These are phyloP conservation scores for Circinella umbellata DNA, from an alignment of 371 early-diverging fungal species.

Conservation along the genomic window DNA sequence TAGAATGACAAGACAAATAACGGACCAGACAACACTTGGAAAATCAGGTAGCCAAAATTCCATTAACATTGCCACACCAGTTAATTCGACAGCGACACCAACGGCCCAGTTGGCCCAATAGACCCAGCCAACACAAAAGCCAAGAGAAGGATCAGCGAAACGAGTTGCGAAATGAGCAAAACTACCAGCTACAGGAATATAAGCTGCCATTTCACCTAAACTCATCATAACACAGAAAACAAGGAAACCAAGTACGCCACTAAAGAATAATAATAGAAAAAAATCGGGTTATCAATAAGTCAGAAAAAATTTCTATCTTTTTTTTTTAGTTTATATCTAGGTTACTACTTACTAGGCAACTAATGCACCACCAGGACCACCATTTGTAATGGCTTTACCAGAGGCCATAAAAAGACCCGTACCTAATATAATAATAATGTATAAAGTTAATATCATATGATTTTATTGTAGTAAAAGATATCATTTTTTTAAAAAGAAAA, in stretches of 20 bases:
- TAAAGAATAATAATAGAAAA: conserved; percentile 2
- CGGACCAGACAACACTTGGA: conserved; percentile 62
- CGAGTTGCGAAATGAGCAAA: conserved; percentile 85
- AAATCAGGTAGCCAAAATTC: conserved; percentile 77
- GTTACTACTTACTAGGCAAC: conserved; percentile 59
- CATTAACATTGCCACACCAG: conserved; percentile 38
- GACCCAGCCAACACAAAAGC: conserved; percentile 78
- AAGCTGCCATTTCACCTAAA: conserved; percentile 88
- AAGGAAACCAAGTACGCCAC: conserved; percentile 72
- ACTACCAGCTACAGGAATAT: conserved; percentile 83
- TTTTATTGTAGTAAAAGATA: too few relatives aligned
- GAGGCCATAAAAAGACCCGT: conserved; percentile 92
- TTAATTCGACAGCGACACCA: conserved; percentile 64
- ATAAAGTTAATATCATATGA: background rate
- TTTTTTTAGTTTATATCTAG: too few relatives aligned
- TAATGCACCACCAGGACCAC: conserved; percentile 76
- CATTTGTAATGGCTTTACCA: conserved; percentile 74
- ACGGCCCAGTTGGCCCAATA: conserved; percentile 90
- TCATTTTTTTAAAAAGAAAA: background rate
- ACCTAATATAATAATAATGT: conserved; percentile 36
- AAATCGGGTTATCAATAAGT: too few relatives aligned
- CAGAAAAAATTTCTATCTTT: too few relatives aligned
- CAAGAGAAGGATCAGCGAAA: conserved; percentile 84
- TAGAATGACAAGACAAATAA: conserved; percentile 63
- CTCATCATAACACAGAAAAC: conserved; percentile 85